Evolutionary conservation across 257 asterid genomes (phyloP), one percentile per base, ranked within the genome.

Genomic region (Dorcoceras hygrometricum): DNA sequence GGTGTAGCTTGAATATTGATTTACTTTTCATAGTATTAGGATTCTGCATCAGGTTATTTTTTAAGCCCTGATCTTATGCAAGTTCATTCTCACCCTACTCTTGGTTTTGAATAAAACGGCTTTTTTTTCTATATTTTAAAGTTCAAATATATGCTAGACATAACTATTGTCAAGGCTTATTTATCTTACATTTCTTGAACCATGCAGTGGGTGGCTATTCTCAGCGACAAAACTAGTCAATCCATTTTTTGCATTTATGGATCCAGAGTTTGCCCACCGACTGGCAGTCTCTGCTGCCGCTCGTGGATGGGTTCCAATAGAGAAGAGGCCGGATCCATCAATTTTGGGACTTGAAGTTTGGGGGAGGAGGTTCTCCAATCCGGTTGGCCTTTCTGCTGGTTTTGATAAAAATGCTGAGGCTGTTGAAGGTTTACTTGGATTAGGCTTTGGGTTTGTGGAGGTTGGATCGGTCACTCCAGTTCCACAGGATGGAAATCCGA

Each of bases 361-460:
- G 99, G 97, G 99, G 59, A 88, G 91, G 84, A 82, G 96, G 75
- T 94, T 94, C 90, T 88, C 97, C 73, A 90, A 94, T 79, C 99
- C 99, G 24, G 62, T 94, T 59, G 99, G 99, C 67, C 99, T 94
- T 64, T 70, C 96, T 66, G 99, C 99, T 65, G 99, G 99, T 65
- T 94, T 94, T 76, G 97, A 94, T 75, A 94, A 94, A 84, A 90
- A 94, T 77, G 99, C 96, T 0, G 99, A 90, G 78, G 96, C 97
- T 55, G 89, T 94, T 76, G 99, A 94, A 76, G 97, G 99, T 29
- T 81, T 94, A 73, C 96, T 94, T 19, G 96, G 95, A 23, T 73
- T 90, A 73, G 99, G 99, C 67, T 94, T 94, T 73, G 97, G 99
- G 62, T 94, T 94, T 81, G 97, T 90, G 59, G 97, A 90, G 84